Conservation (phyloP, 2,329 filamentous ascomycete species). For the Hirsutella rhossiliensis region DNA sequence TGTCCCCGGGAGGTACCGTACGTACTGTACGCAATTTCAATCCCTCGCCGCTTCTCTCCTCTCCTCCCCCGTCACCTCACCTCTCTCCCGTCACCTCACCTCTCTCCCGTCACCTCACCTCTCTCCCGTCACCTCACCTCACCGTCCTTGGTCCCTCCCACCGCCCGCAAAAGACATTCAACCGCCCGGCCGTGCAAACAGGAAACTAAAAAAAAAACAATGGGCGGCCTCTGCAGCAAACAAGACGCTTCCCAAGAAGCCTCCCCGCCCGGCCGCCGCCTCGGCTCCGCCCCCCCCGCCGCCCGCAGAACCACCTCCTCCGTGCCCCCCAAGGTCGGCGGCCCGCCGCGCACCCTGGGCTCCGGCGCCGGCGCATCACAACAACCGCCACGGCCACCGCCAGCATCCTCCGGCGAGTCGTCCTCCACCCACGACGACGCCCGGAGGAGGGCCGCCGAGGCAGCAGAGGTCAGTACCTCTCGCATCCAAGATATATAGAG, state of each 20-base stretch:
- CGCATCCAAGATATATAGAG: no score
- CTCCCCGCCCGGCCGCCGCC: constrained; percentile 56
- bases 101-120: no score
- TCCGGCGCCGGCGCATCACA: constrained; percentile 20
- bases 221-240: constrained; percentile 86
- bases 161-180: no score
- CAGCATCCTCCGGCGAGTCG: constrained; percentile 8
- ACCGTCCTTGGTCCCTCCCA: neutral
- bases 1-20: no score
- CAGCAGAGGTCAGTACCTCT: constrained; percentile 62
- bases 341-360: constrained; percentile 53
- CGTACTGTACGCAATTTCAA: no score
- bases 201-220: constrained; percentile 26
- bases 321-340: constrained; percentile 41
- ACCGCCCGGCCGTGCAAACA: no score
- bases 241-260: constrained; percentile 45
- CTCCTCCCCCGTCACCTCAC: no score
- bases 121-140: neutral
- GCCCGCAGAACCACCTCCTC: constrained; percentile 35
- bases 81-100: no score
- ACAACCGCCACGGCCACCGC: constrained; percentile 6
- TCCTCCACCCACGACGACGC: constrained; percentile 40
- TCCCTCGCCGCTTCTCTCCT: no score
- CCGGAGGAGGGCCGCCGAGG: constrained; percentile 61
- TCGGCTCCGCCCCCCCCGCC: constrained; percentile 40